Conservation (phyloP, 2,329 filamentous ascomycete genomes). For the Huntiella decipiens region DNA sequence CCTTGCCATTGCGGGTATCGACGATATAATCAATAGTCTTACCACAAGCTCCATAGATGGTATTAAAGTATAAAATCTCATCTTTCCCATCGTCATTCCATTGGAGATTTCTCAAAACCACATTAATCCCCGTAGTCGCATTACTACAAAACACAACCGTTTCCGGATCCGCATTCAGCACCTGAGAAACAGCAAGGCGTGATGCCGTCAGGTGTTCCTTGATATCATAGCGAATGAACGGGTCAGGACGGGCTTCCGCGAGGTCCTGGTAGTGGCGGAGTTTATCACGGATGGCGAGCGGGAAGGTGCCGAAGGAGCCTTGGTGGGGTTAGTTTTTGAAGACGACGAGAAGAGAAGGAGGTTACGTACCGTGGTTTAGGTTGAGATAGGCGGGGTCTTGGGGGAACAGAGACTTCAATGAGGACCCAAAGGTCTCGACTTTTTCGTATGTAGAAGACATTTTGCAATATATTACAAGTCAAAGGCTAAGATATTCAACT, state of each 20-base stretch:
- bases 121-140: constrained; percentile 61
- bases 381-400: constrained; percentile 36
- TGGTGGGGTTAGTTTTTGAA: neutral
- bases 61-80: constrained; percentile 59
- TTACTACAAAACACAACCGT: constrained; percentile 65
- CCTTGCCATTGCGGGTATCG: constrained; percentile 37
- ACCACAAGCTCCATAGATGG: constrained; percentile 60
- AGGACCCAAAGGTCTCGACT: constrained; percentile 6
- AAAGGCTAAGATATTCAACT: neutral
- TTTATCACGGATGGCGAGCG: constrained; percentile 37
- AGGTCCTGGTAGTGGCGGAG: constrained; percentile 46
- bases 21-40: constrained; percentile 51
- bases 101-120: constrained; percentile 53
- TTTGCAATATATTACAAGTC: neutral
- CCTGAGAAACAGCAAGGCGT: constrained; percentile 41
- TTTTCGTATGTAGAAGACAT: constrained; percentile 1
- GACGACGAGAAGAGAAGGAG: neutral
- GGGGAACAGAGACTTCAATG: constrained; percentile 4
- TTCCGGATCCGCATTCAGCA: constrained; percentile 46
- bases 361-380: constrained; percentile 52
- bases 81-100: constrained; percentile 55
- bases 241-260: constrained; percentile 51
- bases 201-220: constrained; percentile 42
- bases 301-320: constrained; percentile 69
- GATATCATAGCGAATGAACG: constrained; percentile 54